Percentiles rank a stretch among this genome's conserved stretches.
phyloP scores from a whole-genome alignment of 2,329 filamentous ascomycete species.

The Colletotrichum orchidophilum region DNA sequence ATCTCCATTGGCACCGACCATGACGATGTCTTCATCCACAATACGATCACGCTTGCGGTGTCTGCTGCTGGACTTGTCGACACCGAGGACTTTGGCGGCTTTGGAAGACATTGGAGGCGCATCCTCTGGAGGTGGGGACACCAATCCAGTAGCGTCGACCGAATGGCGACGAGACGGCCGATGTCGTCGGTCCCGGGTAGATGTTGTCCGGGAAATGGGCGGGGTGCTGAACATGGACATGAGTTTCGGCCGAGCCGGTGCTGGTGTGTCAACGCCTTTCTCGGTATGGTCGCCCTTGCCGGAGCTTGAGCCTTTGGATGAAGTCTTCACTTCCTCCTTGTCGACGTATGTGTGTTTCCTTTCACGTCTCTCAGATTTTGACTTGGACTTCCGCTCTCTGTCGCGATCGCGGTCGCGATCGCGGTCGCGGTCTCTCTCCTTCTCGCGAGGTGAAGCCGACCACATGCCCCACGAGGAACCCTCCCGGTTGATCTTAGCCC shows the following conservation, averaged over 20 bases:
- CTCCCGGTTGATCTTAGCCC: slow-evolving; percentile 78
- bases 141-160: slow-evolving; percentile 71
- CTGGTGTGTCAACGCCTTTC: slow-evolving; percentile 55
- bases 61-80: slow-evolving; percentile 53
- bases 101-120: slow-evolving; percentile 74
- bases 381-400: slow-evolving; percentile 57
- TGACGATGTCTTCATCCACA: slow-evolving; percentile 61
- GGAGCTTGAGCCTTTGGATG: slow-evolving; percentile 76
- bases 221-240: slow-evolving; percentile 75
- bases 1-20: slow-evolving; percentile 45
- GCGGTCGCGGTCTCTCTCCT: slow-evolving; percentile 35
- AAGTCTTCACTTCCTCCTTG: slow-evolving; percentile 66
- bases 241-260: slow-evolving; percentile 65
- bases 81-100: slow-evolving; percentile 80
- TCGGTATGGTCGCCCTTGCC: slow-evolving; percentile 70
- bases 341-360: slow-evolving; percentile 56
- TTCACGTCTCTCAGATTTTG: slow-evolving; percentile 72
- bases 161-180: slow-evolving; percentile 75
- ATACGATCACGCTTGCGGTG: slow-evolving; percentile 42
- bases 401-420: slow-evolving; percentile 46
- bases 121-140: slow-evolving; percentile 79
- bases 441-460: slow-evolving; percentile 61
- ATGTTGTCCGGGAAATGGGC: slow-evolving; percentile 74
- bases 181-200: slow-evolving; percentile 71
- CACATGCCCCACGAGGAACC: slow-evolving; percentile 80